phyloP scores from a whole-genome alignment of 2,329 filamentous ascomycete genomes.

The Arthroderma sp. region DNA sequence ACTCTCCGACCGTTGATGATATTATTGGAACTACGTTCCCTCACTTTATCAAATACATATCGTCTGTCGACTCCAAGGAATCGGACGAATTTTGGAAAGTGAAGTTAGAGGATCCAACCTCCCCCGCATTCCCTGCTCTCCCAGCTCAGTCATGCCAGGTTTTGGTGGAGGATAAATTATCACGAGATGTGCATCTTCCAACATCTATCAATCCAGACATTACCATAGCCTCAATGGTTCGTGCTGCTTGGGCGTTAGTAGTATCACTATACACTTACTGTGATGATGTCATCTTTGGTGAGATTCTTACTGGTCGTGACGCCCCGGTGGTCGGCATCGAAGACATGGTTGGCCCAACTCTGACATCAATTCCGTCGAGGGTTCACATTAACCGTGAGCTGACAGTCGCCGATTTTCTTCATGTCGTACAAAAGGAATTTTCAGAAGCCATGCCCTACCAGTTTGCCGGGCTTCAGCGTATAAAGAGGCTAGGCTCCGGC shows the following conservation, averaged over 20 bases:
- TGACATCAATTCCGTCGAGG: conserved; percentile 28
- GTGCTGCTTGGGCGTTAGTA: conserved; percentile 28
- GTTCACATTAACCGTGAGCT: conserved; percentile 20
- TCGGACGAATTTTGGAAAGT: conserved; percentile 11
- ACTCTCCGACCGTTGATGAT: not conserved
- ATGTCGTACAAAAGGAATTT: conserved; percentile 40
- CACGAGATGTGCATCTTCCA: conserved; percentile 1
- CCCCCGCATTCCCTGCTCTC: conserved; percentile 8
- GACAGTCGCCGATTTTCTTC: conserved; percentile 36
- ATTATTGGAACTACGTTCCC: conserved; percentile 9
- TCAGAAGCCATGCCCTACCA: conserved; percentile 45
- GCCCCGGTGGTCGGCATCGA: conserved; percentile 25
- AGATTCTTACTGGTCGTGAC: conserved; percentile 28
- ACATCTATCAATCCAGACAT: conserved; percentile 5
- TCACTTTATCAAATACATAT: conserved; percentile 16
- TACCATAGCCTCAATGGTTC: conserved; percentile 21
- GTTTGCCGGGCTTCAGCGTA: conserved; percentile 38
- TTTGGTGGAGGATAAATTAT: conserved; percentile 4
- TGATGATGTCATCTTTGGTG: conserved; percentile 30
- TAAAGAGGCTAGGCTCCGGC: conserved; percentile 37
- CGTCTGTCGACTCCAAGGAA: conserved; percentile 5
- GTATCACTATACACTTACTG: conserved; percentile 23
- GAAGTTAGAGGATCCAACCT: conserved; percentile 8
- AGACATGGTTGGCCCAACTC: conserved; percentile 28
- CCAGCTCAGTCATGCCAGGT: conserved; percentile 8